These are phyloP conservation scores for Myrmaecium sp. DNA, from an alignment of 2,329 filamentous ascomycete species.

Conservation along the genomic window DNA sequence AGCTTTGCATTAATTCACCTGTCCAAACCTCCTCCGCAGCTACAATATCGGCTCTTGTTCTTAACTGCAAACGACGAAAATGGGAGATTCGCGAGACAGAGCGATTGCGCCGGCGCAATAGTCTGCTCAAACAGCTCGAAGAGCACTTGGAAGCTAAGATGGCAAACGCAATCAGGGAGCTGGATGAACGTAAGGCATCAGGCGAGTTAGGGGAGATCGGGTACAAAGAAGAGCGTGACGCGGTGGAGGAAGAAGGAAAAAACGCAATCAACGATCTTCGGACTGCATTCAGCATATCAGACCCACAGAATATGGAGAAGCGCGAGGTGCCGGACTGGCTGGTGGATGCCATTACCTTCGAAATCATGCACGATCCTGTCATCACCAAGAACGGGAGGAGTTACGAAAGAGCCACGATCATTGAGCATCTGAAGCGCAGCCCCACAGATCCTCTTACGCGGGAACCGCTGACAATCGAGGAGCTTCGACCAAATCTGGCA, in stretches of 20 bases:
- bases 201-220: conserved; percentile 27
- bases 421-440: conserved; percentile 66
- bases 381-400: conserved; percentile 70
- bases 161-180: conserved; percentile 21
- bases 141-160: conserved; percentile 19
- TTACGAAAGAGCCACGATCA: conserved; percentile 72
- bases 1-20: conserved; percentile 39
- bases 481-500: conserved; percentile 66
- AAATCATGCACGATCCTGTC: conserved; percentile 55
- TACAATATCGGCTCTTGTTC: conserved; percentile 55
- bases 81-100: conserved; percentile 62
- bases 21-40: conserved; percentile 49
- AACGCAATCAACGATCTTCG: conserved; percentile 27
- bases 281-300: conserved; percentile 29
- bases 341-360: conserved; percentile 60
- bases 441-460: conserved; percentile 71
- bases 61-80: conserved; percentile 67
- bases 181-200: conserved; percentile 12
- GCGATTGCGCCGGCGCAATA: conserved; percentile 37
- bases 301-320: conserved; percentile 25
- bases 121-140: conserved; percentile 44
- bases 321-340: conserved; percentile 56
- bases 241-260: conserved; percentile 24
- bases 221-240: conserved; percentile 28
- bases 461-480: conserved; percentile 48